Evolutionary conservation across 2,329 filamentous ascomycete genomes (phyloP).

Genomic region (Microcyclospora pomicola): DNA sequence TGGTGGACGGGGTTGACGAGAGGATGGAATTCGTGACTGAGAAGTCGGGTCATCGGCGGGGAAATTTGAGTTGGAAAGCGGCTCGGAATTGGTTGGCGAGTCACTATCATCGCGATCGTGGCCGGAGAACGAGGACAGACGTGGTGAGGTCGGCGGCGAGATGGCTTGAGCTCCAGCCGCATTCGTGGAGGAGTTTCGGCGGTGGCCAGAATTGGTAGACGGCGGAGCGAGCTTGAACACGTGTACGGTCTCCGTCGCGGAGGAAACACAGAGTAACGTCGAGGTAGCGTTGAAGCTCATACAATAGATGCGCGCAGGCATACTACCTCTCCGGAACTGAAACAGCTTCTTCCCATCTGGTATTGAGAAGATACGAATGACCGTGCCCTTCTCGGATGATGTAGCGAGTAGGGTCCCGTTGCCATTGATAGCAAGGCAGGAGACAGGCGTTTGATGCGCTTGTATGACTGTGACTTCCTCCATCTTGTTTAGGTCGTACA

Average conservation of each 20-base stretch:
- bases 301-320: conserved; percentile 90
- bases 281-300: conserved; percentile 98
- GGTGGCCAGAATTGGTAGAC: conserved; percentile 5
- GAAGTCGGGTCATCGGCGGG: conserved; percentile 25
- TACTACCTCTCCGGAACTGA: conserved; percentile 89
- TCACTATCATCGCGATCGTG: conserved; percentile 28
- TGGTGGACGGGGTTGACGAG: conserved; percentile 42
- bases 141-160: conserved; percentile 17
- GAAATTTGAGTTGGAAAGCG: conserved; percentile 21
- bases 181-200: conserved; percentile 15
- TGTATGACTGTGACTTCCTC: conserved; percentile 93
- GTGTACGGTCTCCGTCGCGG: conserved; percentile 89
- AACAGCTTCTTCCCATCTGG: conserved; percentile 86
- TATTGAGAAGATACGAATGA: conserved; percentile 89
- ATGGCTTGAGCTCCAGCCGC: conserved; percentile 8
- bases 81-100: conserved; percentile 16
- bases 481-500: conserved; percentile 79
- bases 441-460: conserved; percentile 82
- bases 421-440: conserved; percentile 79
- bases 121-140: conserved; percentile 8
- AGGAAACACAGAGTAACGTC: conserved; percentile 86
- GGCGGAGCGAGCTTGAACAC: conserved; percentile 67
- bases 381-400: conserved; percentile 92
- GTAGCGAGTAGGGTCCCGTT: conserved; percentile 87
- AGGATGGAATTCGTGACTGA: conserved; percentile 12